Evolutionary conservation across 2,329 filamentous ascomycete genomes (phyloP).

Genomic region (Aureobasidium sp.): DNA sequence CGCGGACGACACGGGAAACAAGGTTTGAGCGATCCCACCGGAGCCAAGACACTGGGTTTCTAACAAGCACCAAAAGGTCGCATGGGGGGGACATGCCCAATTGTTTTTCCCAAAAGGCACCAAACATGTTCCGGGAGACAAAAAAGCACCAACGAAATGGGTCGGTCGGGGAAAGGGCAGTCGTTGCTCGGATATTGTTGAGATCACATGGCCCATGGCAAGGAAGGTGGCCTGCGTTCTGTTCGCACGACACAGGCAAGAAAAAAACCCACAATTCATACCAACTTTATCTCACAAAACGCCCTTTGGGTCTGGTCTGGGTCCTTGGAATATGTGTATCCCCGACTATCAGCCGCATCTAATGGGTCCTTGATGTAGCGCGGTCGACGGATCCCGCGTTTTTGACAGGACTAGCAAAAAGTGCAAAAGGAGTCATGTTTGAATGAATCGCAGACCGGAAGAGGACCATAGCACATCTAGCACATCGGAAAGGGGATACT

Average conservation of each 20-base stretch:
- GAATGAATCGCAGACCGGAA: slow-evolving; percentile 4
- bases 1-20: slow-evolving; percentile 1
- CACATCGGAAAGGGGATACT: background rate
- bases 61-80: background rate
- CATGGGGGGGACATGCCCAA: no score
- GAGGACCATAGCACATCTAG: background rate
- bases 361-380: background rate
- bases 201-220: slow-evolving; percentile 11
- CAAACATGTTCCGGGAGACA: slow-evolving; percentile 7
- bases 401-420: background rate
- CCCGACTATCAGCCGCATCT: slow-evolving; percentile 6
- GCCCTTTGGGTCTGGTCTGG: background rate
- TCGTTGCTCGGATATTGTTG: slow-evolving; percentile 7
- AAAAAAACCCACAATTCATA: background rate
- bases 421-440: background rate
- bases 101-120: no score
- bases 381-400: background rate
- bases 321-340: background rate
- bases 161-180: slow-evolving; percentile 1
- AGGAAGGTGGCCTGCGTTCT: background rate
- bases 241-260: background rate
- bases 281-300: background rate
- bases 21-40: slow-evolving; percentile 3
- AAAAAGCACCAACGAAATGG: background rate
- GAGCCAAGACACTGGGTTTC: slow-evolving; percentile 4